Evolutionary conservation across 257 asterid species (phyloP).

Genomic region (Solanum pennellii): DNA sequence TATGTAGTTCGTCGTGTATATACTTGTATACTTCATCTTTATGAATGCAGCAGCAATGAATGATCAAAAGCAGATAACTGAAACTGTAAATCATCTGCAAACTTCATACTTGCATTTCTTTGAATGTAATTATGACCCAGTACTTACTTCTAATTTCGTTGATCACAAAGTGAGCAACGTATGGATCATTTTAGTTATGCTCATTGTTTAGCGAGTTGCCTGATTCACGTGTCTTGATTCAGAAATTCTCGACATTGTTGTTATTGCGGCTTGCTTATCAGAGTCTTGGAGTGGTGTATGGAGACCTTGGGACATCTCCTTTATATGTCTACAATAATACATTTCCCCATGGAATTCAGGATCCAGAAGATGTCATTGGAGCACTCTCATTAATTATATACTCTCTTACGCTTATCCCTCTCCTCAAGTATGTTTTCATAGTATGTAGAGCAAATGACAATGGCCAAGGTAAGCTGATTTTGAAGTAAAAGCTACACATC

Average conservation of each 20-base stretch:
- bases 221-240: not conserved
- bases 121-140: not conserved
- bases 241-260: not conserved
- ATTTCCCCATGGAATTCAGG: constrained; percentile 68
- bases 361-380: constrained; percentile 78
- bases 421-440: constrained; percentile 90
- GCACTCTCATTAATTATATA: constrained; percentile 94
- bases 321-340: constrained; percentile 91
- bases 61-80: not conserved
- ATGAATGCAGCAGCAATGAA: not conserved
- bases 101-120: not conserved
- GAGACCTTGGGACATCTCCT: constrained; percentile 98
- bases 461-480: constrained; percentile 69
- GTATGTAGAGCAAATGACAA: constrained; percentile 96
- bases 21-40: not conserved
- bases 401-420: constrained; percentile 90
- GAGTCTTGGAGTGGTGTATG: constrained; percentile 95
- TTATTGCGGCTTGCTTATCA: constrained; percentile 4
- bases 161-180: not conserved
- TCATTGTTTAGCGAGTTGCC: not conserved
- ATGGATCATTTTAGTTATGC: not conserved
- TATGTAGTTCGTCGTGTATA: not conserved
- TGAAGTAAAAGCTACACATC: not conserved
- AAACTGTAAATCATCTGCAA: not conserved
- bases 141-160: not conserved